These are phyloP conservation scores for Cytospora chrysosperma DNA, from an alignment of 2,329 filamentous ascomycete genomes.

Conservation along the genomic window DNA sequence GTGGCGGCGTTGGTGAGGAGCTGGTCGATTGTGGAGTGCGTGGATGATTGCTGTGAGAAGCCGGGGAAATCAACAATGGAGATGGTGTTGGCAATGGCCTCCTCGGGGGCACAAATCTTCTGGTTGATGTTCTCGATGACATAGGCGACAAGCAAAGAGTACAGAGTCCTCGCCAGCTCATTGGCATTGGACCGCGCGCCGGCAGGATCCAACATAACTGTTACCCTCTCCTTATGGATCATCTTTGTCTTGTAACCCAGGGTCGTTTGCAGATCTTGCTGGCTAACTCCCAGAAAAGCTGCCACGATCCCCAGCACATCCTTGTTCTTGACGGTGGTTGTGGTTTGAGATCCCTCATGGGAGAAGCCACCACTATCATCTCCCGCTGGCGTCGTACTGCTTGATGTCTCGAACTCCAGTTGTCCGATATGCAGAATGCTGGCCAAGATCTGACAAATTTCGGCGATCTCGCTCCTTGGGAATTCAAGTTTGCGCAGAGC, in stretches of 20 bases:
- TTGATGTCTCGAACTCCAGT: conserved; percentile 84
- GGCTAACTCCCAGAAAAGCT: conserved; percentile 87
- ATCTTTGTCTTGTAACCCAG: conserved; percentile 97
- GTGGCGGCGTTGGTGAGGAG: conserved; percentile 92
- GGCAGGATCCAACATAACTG: conserved; percentile 91
- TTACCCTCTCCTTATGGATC: conserved; percentile 93
- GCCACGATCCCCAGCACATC: conserved; percentile 83
- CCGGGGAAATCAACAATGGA: conserved; percentile 96
- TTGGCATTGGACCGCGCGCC: conserved; percentile 91
- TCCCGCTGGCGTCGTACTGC: conserved; percentile 72
- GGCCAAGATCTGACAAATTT: conserved; percentile 93
- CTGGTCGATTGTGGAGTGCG: conserved; percentile 84
- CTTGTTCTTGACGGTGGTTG: conserved; percentile 91
- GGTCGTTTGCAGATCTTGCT: conserved; percentile 79
- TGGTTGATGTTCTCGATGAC: conserved; percentile 93
- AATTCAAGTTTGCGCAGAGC: conserved; percentile 93
- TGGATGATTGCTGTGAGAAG: conserved; percentile 81
- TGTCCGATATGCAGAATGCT: conserved; percentile 97
- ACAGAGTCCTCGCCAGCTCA: conserved; percentile 88
- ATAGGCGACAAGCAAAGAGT: conserved; percentile 90
- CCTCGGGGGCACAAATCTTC: conserved; percentile 80
- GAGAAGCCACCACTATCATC: conserved; percentile 97
- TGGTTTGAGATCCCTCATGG: conserved; percentile 83
- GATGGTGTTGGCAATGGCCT: conserved; percentile 87
- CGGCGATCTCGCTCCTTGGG: conserved; percentile 86